phyloP scores from a whole-genome alignment of 2,329 filamentous ascomycete species.

The Ascochyta clinopodiicola region DNA sequence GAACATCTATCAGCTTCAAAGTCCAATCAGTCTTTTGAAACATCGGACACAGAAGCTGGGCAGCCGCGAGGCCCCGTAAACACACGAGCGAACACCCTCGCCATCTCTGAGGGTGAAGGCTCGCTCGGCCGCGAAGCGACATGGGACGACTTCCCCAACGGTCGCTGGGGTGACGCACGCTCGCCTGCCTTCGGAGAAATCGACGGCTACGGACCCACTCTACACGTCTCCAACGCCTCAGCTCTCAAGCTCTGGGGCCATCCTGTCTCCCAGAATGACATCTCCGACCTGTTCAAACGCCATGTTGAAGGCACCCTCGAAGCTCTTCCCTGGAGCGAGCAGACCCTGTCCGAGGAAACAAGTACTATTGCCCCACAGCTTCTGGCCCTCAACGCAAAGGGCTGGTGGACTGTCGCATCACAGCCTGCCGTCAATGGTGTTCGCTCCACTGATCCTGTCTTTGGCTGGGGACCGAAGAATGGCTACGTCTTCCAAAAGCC shows the following conservation, averaged over 20 bases:
- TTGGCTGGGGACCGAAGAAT: conserved; percentile 91
- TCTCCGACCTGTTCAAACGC: conserved; percentile 79
- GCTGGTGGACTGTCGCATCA: conserved; percentile 96
- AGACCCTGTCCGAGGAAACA: conserved; percentile 84
- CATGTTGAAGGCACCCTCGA: conserved; percentile 81
- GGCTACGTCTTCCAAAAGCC: conserved; percentile 98
- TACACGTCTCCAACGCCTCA: conserved; percentile 86
- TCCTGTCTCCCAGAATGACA: conserved; percentile 72
- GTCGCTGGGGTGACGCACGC: conserved; percentile 89
- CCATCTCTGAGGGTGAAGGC: conserved; percentile 93
- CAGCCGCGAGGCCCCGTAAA: conserved; percentile 76
- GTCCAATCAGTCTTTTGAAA: conserved; percentile 63
- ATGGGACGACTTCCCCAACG: conserved; percentile 98
- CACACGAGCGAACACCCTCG: conserved; percentile 81
- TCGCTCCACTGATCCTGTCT: conserved; percentile 75
- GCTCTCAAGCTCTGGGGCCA: conserved; percentile 86
- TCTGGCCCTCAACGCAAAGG: conserved; percentile 76
- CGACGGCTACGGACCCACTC: conserved; percentile 94
- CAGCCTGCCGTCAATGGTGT: conserved; percentile 93
- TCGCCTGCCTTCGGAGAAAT: conserved; percentile 91
- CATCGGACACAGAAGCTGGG: conserved; percentile 77
- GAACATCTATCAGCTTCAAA: conserved; percentile 65
- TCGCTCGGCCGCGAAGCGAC: conserved; percentile 90
- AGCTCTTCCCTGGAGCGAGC: conserved; percentile 93
- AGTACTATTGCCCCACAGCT: conserved; percentile 79